phyloP scores from a whole-genome alignment of 768 basidiomycete genomes.

The Termitomyces sp. region DNA sequence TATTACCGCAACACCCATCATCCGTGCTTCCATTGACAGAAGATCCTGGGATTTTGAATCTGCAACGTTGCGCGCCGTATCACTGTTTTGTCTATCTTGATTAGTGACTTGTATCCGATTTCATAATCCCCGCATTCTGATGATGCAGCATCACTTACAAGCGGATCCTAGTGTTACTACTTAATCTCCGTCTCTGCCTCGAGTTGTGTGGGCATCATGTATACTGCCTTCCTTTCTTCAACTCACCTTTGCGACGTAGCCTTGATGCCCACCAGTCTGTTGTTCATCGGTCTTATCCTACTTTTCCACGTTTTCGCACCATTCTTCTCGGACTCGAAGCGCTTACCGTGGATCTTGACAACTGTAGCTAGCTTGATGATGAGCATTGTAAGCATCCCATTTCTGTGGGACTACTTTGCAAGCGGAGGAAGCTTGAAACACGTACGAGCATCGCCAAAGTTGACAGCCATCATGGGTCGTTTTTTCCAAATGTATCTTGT shows the following conservation, averaged over 20 bases:
- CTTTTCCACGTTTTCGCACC: not conserved
- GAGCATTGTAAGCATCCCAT: not conserved
- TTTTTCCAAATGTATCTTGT: conserved; percentile 1
- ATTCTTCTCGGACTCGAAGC: not conserved
- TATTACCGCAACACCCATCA: too few relatives aligned
- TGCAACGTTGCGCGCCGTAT: too few relatives aligned
- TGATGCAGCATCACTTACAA: too few relatives aligned
- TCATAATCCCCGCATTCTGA: too few relatives aligned
- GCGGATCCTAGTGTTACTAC: too few relatives aligned
- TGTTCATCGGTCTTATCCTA: not conserved
- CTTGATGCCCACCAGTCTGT: not conserved
- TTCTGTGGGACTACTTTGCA: not conserved
- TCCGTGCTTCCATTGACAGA: too few relatives aligned
- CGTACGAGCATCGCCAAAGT: not conserved
- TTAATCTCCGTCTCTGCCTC: too few relatives aligned
- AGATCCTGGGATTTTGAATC: too few relatives aligned
- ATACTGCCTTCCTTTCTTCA: not conserved
- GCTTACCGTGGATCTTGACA: conserved; percentile 18
- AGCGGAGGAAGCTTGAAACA: not conserved
- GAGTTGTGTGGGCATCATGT: not conserved
- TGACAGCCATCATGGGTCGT: not conserved
- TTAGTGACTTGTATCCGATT: too few relatives aligned
- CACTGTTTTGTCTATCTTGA: too few relatives aligned
- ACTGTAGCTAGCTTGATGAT: conserved; percentile 5
- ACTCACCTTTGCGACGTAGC: not conserved